These are phyloP conservation scores for Colletotrichum lindemuthianum DNA, from an alignment of 2,329 filamentous ascomycete species.

Conservation along the genomic window DNA sequence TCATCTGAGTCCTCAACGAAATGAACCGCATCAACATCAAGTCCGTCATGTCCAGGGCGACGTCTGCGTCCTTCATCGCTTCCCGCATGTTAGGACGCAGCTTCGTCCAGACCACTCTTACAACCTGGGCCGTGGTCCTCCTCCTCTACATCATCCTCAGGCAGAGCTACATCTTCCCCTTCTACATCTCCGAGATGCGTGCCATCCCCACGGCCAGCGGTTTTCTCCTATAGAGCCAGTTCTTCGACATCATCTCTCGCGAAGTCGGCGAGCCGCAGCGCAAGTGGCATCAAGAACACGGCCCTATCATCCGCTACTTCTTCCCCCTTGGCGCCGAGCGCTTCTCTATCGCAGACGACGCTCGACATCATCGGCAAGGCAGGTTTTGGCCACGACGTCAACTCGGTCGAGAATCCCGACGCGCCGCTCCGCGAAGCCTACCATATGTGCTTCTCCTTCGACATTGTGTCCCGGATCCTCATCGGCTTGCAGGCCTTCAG, in stretches of 20 bases:
- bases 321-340: constrained; percentile 57
- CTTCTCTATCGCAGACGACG: constrained; percentile 54
- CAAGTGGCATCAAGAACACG: constrained; percentile 52
- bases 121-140: constrained; percentile 34
- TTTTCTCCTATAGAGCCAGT: constrained; percentile 55
- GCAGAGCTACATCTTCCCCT: constrained; percentile 51
- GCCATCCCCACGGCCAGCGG: constrained; percentile 54
- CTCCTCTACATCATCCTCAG: constrained; percentile 47
- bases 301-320: constrained; percentile 56
- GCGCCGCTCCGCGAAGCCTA: constrained; percentile 52
- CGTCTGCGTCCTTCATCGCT: constrained; percentile 39
- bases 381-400: constrained; percentile 52
- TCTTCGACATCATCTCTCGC: constrained; percentile 51
- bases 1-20: not conserved
- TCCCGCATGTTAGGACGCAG: constrained; percentile 40
- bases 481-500: constrained; percentile 55
- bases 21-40: constrained; percentile 38
- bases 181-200: constrained; percentile 53
- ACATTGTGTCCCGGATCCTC: constrained; percentile 44
- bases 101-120: constrained; percentile 35
- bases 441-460: constrained; percentile 53
- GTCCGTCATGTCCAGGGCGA: constrained; percentile 40
- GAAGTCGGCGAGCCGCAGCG: constrained; percentile 55
- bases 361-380: constrained; percentile 56
- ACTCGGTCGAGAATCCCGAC: constrained; percentile 49